These are phyloP conservation scores for Aspergillus udagawae DNA, from an alignment of 2,329 filamentous ascomycete genomes.

Conservation along the genomic window DNA sequence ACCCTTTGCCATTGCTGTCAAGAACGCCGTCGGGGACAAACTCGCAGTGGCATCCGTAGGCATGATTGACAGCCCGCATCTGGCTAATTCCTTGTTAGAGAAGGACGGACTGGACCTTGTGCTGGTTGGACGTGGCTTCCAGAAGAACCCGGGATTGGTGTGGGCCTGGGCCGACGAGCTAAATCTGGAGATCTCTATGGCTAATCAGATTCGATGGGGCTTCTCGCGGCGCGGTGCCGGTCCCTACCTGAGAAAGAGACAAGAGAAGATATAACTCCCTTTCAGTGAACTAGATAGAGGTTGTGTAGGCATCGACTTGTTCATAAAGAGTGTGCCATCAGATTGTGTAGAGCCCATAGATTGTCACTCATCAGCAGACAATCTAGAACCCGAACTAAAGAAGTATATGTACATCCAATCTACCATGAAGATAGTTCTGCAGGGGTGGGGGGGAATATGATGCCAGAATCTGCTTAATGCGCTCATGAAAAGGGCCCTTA, in stretches of 20 bases:
- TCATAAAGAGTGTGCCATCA: not conserved
- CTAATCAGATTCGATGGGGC: conserved; percentile 64
- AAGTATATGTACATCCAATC: not conserved
- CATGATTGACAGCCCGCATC: conserved; percentile 62
- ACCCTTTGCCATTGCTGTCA: conserved; percentile 66
- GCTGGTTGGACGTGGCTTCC: conserved; percentile 69
- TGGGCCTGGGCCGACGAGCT: conserved; percentile 69
- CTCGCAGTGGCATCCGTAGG: conserved; percentile 73
- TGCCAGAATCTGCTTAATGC: not conserved
- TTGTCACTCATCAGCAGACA: not conserved
- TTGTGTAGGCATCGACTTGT: not conserved
- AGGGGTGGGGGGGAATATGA: too few species aligned
- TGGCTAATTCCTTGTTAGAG: conserved; percentile 61
- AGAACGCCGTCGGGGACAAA: conserved; percentile 65
- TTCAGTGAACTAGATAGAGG: not conserved
- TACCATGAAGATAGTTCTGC: not conserved
- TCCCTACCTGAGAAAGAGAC: conserved; percentile 11
- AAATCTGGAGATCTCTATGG: conserved; percentile 65
- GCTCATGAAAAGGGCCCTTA: too few species aligned
- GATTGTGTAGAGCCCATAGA: not conserved
- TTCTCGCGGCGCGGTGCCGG: conserved; percentile 32
- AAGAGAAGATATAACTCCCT: conserved; percentile 4
- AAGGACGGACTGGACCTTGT: conserved; percentile 60
- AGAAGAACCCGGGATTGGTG: conserved; percentile 77
- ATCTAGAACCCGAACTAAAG: not conserved